Evolutionary conservation across 1,139 yeast species (phyloP).

Genomic region (Torulaspora pretoriensis): DNA sequence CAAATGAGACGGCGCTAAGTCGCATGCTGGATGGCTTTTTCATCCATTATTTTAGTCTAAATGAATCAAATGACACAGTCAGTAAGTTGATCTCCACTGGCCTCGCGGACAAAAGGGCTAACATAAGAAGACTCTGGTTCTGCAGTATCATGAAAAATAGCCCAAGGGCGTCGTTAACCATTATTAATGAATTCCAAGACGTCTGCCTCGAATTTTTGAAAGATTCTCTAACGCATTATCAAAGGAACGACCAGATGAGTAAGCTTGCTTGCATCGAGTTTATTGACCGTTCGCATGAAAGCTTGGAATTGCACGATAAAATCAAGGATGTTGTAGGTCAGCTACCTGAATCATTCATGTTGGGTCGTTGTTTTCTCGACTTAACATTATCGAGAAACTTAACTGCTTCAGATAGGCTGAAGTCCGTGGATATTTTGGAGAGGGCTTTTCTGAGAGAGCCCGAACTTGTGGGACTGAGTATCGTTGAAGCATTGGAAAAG

Average conservation of each 20-base stretch:
- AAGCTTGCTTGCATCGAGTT: conserved; percentile 27
- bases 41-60: conserved; percentile 39
- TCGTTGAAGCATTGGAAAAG: conserved; percentile 26
- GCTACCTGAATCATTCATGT: conserved; percentile 15
- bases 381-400: conserved; percentile 23
- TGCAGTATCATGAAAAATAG: conserved; percentile 37
- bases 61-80: conserved; percentile 16
- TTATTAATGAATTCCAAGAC: conserved; percentile 35
- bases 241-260: conserved; percentile 24
- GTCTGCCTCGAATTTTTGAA: conserved; percentile 24
- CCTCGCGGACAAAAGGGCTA: conserved; percentile 58
- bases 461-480: conserved; percentile 23
- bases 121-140: conserved; percentile 67
- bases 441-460: conserved; percentile 24
- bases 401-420: conserved; percentile 20
- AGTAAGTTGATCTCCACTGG: conserved; percentile 49
- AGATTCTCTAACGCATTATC: conserved; percentile 23
- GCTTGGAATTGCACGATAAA: conserved; percentile 11
- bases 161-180: conserved; percentile 41
- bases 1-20: conserved; percentile 61
- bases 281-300: conserved; percentile 15
- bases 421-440: conserved; percentile 20
- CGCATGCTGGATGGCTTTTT: conserved; percentile 51
- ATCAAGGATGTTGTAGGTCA: conserved; percentile 14
- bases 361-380: conserved; percentile 27